These are phyloP conservation scores for Smittium culicis DNA, from an alignment of 371 early-diverging fungal species.

Conservation along the genomic window DNA sequence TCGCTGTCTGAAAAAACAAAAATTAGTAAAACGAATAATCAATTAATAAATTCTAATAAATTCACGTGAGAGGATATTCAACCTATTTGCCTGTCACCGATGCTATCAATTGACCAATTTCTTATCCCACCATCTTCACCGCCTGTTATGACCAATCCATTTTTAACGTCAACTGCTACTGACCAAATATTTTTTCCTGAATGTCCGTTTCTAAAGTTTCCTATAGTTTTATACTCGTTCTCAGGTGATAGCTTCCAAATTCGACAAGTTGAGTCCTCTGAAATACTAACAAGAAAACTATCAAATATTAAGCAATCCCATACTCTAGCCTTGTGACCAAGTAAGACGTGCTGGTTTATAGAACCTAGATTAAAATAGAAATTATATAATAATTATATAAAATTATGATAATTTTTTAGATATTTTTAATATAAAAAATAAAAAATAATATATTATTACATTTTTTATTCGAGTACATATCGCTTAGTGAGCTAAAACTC, in stretches of 20 bases:
- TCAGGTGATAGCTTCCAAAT: constrained; percentile 42
- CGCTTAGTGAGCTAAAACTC: constrained; percentile 25
- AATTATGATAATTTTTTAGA: neutral
- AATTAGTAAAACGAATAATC: too few relatives aligned
- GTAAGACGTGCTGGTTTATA: constrained; percentile 30
- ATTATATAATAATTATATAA: neutral
- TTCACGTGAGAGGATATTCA: neutral
- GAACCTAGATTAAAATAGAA: neutral
- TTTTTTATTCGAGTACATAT: neutral
- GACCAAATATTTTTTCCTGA: constrained; percentile 73
- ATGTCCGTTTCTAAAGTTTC: constrained; percentile 66
- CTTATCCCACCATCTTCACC: constrained; percentile 9
- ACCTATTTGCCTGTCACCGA: neutral
- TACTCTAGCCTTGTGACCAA: constrained; percentile 65
- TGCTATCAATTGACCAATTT: neutral
- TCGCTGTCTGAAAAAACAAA: too few relatives aligned
- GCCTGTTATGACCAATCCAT: constrained; percentile 1
- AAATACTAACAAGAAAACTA: constrained; percentile 44
- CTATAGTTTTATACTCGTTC: constrained; percentile 31
- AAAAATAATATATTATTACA: neutral
- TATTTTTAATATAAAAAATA: neutral
- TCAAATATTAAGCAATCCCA: constrained; percentile 63
- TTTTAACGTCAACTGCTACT: constrained; percentile 32
- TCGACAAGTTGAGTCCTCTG: constrained; percentile 66
- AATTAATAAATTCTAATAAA: too few relatives aligned